Percentiles rank a stretch among this genome's conserved stretches.
These are phyloP conservation scores for Backusella macrospora DNA, from an alignment of 192 early-diverging fungal genomes.

Conservation along the genomic window DNA sequence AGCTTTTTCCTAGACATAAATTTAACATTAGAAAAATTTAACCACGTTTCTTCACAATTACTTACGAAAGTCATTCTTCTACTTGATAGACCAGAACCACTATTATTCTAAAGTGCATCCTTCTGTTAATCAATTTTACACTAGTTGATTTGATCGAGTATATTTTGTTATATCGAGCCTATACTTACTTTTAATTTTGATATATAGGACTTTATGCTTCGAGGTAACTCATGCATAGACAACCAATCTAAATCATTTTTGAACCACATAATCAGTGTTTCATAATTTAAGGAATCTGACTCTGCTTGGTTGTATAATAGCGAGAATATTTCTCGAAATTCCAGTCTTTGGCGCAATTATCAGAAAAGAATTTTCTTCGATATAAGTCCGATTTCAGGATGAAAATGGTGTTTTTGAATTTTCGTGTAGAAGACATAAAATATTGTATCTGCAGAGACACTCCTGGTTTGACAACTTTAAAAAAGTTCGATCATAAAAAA, in stretches of 20 bases:
- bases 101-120: constrained; percentile 3
- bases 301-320: constrained; percentile 20
- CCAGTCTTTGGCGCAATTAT: constrained; percentile 5
- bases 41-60: constrained; percentile 7
- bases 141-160: constrained; percentile 13
- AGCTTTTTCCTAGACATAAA: constrained; percentile 19
- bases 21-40: neutral
- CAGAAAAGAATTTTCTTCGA: constrained; percentile 17
- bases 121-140: constrained; percentile 15
- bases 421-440: constrained; percentile 17
- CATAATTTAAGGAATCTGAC: constrained; percentile 11
- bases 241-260: constrained; percentile 12
- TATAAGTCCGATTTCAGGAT: constrained; percentile 13
- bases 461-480: neutral
- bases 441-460: neutral
- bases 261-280: constrained; percentile 13
- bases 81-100: constrained; percentile 5
- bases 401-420: constrained; percentile 14
- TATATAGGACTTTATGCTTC: constrained; percentile 18
- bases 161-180: constrained; percentile 6
- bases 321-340: constrained; percentile 10
- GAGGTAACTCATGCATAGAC: constrained; percentile 3
- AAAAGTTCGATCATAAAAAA: constrained; percentile 2
- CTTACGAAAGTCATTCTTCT: constrained; percentile 18
- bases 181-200: constrained; percentile 13